Base-by-base conservation (phyloP, 192 early-diverging fungal species). In the Backusella tarrabulga region DNA sequence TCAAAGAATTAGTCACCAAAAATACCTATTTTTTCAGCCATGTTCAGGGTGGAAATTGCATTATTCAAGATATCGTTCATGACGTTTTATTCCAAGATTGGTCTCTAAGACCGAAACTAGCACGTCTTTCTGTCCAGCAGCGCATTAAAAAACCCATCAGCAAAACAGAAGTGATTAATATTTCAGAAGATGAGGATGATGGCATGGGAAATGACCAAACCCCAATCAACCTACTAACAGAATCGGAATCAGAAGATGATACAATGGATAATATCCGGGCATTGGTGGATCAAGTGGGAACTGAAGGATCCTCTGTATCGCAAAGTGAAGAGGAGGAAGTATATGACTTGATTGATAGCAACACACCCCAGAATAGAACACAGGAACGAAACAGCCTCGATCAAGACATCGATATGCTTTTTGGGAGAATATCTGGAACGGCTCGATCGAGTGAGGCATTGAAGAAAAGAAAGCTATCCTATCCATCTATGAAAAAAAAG, bases 1-100 rank as follows among this genome's bases (percentile, higher is more conserved):
- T 99, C 15, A 88, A 92, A 15, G 89, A 93, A 46, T 83, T 99
- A 12, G 85, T 90, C n/a, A 88, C 87, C 74, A 87, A 89, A 54
- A 84, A 77, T 32, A 78, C 82, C 34, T 68, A 71, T 40, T 79
- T 76, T 63, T 78, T 84, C 14, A 54, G 32, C 11, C 14, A 34
- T 11, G 60, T 84, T 11, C 56, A 84, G 74, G 83, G 75, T 70
- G 89, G 88, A 8, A 71, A 67, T 23, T 77, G 74, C 0, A 81
- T 88, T 35, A 38, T 88, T 17, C 85, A 85, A 34, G 83, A 89
- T 70, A 87, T 90, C 56, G 84, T 91, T 19, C 90, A 88, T 72
- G 76, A 88, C 73, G 87, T 90, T 21, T 78, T 91, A 1, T 86
- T 82, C 56, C 81, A 88, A 83, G 85, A 92, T 83, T 89, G 90